Conservation (phyloP, 75 land plant species). For the Pinus taeda region DNA sequence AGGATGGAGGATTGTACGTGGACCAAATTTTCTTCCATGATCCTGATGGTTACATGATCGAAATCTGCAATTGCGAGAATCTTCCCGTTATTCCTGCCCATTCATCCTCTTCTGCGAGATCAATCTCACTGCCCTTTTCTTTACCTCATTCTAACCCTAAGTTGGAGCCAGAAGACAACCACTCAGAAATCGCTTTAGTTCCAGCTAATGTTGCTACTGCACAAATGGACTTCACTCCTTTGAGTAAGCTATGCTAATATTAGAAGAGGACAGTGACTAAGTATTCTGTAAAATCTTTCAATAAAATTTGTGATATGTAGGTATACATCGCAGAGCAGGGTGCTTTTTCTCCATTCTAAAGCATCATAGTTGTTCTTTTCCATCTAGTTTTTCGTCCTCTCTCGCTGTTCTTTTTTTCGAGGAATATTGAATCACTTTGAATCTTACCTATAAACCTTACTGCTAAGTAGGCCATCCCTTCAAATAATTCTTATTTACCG, state of each 20-base stretch:
- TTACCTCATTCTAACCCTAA: not conserved
- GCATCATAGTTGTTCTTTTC: no score
- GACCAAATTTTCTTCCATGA: constrained; percentile 52
- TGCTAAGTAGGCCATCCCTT: no score
- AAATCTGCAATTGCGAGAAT: constrained; percentile 63
- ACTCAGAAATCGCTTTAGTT: not conserved
- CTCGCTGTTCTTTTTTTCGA: no score
- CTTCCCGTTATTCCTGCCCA: constrained; percentile 39
- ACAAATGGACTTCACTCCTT: not conserved
- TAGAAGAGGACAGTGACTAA: no score
- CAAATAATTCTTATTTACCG: no score
- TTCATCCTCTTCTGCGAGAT: not conserved
- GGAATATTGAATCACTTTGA: no score
- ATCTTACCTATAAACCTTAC: no score
- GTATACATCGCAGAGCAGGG: no score
- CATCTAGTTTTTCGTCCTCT: no score
- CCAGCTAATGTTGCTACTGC: not conserved
- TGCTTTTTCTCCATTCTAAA: no score
- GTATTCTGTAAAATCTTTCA: no score
- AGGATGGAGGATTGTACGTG: constrained; percentile 28
- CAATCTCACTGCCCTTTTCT: not conserved
- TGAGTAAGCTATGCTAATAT: not conserved
- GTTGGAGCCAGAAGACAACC: not conserved
- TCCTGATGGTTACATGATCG: constrained; percentile 66
- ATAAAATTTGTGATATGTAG: no score